Evolutionary conservation across 225 moss, liverwort and hornwort genomes (phyloP).

Genomic region (Neckera pumila): DNA sequence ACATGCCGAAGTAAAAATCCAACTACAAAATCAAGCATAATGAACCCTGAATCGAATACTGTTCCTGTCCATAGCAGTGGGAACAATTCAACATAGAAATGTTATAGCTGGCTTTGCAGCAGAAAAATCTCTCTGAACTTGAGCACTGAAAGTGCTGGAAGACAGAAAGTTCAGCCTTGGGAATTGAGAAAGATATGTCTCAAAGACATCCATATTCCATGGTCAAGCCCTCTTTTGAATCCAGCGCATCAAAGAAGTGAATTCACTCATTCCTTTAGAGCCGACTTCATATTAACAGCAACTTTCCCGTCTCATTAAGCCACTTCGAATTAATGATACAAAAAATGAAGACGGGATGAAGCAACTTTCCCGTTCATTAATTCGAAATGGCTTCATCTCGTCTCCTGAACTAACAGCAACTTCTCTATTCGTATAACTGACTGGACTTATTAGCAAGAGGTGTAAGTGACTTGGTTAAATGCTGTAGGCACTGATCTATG

Average conservation of each 20-base stretch:
- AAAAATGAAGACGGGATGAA: not conserved
- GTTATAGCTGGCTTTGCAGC: not conserved
- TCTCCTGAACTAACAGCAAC: not conserved
- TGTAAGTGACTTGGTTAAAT: not conserved
- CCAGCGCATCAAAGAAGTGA: constrained; percentile 11
- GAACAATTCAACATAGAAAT: not conserved
- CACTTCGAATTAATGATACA: not conserved
- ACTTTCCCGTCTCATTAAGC: not conserved
- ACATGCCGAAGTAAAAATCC: not conserved
- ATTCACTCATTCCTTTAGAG: not conserved
- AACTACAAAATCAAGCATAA: not conserved
- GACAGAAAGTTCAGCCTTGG: constrained; percentile 37
- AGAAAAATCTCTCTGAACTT: constrained; percentile 13
- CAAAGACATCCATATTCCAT: constrained; percentile 39
- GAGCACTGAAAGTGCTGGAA: constrained; percentile 50
- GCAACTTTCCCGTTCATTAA: not conserved
- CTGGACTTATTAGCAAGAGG: not conserved
- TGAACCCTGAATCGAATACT: not conserved
- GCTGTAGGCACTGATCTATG: not conserved
- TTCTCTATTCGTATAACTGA: not conserved
- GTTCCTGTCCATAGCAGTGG: not conserved
- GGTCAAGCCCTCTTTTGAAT: not conserved
- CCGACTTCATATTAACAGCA: not conserved
- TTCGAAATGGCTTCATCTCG: not conserved
- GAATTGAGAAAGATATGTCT: constrained; percentile 34